Conservation (phyloP, 129 eudicot genomes). For the Tagetes patula region DNA sequence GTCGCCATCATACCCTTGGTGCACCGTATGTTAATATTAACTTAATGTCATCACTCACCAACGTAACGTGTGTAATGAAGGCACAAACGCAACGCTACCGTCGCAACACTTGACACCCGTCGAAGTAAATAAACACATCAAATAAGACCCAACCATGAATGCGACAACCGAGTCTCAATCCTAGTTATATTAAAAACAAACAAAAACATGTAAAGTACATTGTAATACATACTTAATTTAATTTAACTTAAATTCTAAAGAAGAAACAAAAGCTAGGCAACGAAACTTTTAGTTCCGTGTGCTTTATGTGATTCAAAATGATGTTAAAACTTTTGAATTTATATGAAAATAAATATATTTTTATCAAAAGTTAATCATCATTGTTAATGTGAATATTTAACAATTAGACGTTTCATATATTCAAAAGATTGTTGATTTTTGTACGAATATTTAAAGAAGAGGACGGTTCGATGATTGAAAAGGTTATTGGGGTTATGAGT, state of each 20-base stretch:
- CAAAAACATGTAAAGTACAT: too few species aligned
- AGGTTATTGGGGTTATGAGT: slow-evolving; percentile 1
- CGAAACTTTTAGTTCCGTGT: neutral
- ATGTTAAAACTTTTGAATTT: neutral
- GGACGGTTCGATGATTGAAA: slow-evolving; percentile 2
- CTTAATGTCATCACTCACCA: too few species aligned
- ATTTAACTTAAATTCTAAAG: neutral
- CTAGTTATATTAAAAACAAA: too few species aligned
- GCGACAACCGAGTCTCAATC: too few species aligned
- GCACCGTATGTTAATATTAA: too few species aligned
- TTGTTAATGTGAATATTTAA: neutral
- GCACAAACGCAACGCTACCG: too few species aligned
- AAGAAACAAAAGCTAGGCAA: neutral
- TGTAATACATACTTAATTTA: neutral
- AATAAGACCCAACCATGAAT: too few species aligned
- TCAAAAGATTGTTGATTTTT: neutral
- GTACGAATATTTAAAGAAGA: neutral
- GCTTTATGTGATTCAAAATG: neutral
- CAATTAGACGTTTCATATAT: neutral
- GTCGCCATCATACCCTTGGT: too few species aligned
- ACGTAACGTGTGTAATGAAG: too few species aligned
- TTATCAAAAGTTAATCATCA: neutral
- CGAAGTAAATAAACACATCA: too few species aligned
- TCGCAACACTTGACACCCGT: too few species aligned
- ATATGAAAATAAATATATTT: neutral